Conservation (phyloP, 139 green algal species). For the Astrephomene gubernaculifera region DNA sequence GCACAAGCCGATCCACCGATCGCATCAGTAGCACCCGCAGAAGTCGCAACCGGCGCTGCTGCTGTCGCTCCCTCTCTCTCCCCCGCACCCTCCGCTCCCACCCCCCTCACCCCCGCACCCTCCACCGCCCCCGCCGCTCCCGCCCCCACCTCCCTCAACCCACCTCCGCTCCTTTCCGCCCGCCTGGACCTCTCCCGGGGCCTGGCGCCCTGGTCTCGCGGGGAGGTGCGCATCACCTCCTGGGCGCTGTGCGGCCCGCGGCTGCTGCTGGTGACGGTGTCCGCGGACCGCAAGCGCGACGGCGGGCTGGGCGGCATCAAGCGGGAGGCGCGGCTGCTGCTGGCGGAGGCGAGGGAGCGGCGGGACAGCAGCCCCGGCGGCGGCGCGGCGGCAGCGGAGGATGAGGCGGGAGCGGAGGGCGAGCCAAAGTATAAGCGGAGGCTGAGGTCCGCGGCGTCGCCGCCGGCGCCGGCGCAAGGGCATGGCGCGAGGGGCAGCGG, state of each 20-base stretch:
- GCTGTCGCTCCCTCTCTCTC: not conserved
- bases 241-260: constrained; percentile 21
- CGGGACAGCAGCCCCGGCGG: not conserved
- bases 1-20: no score
- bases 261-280: constrained; percentile 25
- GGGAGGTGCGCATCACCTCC: constrained; percentile 18
- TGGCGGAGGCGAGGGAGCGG: constrained; percentile 19
- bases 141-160: not conserved
- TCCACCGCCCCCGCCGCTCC: not conserved
- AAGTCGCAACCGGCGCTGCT: not conserved
- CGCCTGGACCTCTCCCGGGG: constrained; percentile 3
- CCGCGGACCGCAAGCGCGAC: constrained; percentile 41
- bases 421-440: constrained; percentile 31
- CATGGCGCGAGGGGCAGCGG: no score
- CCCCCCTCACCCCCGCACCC: not conserved
- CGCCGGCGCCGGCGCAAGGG: constrained; percentile 12
- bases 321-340: constrained; percentile 30
- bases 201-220: constrained; percentile 6
- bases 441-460: constrained; percentile 18
- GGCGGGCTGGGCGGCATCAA: constrained; percentile 37
- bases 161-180: not conserved
- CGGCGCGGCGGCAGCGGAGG: not conserved
- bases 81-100: not conserved
- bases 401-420: not conserved
- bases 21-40: not conserved